Base-by-base conservation (phyloP, 2,329 filamentous ascomycete genomes). In the Hypoxylon sp. region DNA sequence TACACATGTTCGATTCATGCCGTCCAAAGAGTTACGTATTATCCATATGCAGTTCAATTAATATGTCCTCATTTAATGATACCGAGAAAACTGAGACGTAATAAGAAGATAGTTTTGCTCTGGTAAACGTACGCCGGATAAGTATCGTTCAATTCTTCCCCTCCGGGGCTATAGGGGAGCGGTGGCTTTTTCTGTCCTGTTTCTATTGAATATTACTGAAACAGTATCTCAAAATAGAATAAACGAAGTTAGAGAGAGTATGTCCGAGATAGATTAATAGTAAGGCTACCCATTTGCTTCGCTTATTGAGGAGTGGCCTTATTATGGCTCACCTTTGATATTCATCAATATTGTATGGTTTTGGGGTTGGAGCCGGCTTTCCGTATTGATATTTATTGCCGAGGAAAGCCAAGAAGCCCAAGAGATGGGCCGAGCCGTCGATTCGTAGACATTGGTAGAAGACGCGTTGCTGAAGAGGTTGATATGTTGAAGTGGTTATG, bases 331-430 rank as follows among this genome's bases (percentile, higher is more conserved):
- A 52, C 14, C 55, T 60, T 37, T 42, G 9, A 52, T 62, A 54
- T 54, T 54, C 37, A 46, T 22, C 44, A 11, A 22, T 31, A 44
- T 39, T 39, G 60, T 39, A 53, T 31, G 17, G 39, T 48, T 39
- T 39, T 61, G 44, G 54, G 51, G 19, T 51, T 53, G 33, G 13
- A 35, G 22, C 51, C 24, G 42, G 42, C 47, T 51, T 59, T 39
- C 48, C 52, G 24, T 63, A 24, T 55, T 58, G 48, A 31, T 35
- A 59, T 11, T 50, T 26, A 61, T 64, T 70, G 64, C 67, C 63
- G 67, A 67, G 42, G 64, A 55, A 64, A 46, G 67, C 64, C 60
- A 67, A 70, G 67, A 55, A 65, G 47, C 17, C 57, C 60, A 67
- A 61, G 64, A 62, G 59, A 63, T 59, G 63, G 63, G 66, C 44